phyloP scores from a whole-genome alignment of 495 filamentous ascomycete genomes.

The Podospora appendiculata region DNA sequence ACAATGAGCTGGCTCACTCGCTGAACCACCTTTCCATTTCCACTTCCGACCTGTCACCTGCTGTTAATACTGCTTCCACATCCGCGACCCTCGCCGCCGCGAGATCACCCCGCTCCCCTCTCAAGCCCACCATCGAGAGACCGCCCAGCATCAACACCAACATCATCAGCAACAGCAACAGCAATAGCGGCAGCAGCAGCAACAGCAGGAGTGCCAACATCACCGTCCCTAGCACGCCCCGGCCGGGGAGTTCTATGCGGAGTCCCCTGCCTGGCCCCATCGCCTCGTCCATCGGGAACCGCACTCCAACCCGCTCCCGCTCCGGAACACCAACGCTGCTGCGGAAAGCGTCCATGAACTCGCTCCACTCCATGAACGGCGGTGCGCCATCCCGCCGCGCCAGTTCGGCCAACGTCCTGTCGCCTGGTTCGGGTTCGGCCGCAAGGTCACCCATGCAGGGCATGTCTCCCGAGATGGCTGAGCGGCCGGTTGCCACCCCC shows the following conservation, averaged over 20 bases:
- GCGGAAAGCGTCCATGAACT: conserved; percentile 49
- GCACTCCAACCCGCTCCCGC: conserved; percentile 25
- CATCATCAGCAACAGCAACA: too few relatives aligned
- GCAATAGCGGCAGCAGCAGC: too few relatives aligned
- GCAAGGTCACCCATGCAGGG: conserved; percentile 27
- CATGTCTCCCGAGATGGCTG: conserved; percentile 30
- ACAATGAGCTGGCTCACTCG: conserved; percentile 30
- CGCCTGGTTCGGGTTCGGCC: conserved; percentile 25
- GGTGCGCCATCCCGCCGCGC: conserved; percentile 38
- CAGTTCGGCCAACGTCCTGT: conserved; percentile 41
- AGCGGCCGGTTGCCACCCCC: conserved; percentile 46
- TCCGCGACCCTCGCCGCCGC: conserved; percentile 16
- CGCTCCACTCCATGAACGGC: conserved; percentile 39
- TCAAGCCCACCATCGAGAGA: conserved; percentile 15
- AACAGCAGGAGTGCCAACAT: too few relatives aligned
- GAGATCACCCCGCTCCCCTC: conserved; percentile 16
- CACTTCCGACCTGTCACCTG: neutral
- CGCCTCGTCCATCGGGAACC: conserved; percentile 7
- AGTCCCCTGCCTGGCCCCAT: conserved; percentile 44
- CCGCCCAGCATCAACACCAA: conserved; percentile 13
- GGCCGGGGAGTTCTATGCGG: conserved; percentile 31
- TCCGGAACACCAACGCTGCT: conserved; percentile 42
- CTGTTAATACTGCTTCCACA: neutral
- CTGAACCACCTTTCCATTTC: conserved; percentile 34
- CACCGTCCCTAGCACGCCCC: conserved; percentile 20